Conservation (phyloP, 768 basidiomycete species). For the Vararia minispora region DNA sequence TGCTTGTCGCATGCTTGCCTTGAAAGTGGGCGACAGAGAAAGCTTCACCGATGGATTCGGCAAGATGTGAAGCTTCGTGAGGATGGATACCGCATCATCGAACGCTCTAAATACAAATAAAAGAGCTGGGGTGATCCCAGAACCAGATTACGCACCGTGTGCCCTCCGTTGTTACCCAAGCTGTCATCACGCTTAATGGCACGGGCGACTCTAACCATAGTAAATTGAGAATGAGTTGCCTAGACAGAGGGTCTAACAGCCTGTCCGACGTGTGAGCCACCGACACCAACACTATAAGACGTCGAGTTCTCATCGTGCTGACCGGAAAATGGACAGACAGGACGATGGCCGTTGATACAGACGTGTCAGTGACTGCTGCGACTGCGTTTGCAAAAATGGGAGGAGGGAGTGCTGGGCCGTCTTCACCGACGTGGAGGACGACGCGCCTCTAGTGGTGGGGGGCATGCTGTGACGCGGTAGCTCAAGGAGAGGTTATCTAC, state of each 20-base stretch:
- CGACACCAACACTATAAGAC: neutral
- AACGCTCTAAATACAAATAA: slow-evolving; percentile 43
- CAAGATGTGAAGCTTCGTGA: slow-evolving; percentile 62
- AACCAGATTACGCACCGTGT: slow-evolving; percentile 38
- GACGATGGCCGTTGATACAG: slow-evolving; percentile 81
- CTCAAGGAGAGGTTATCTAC: no score
- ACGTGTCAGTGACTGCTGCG: slow-evolving; percentile 64
- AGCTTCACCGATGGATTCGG: slow-evolving; percentile 49
- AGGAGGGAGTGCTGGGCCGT: slow-evolving; percentile 58
- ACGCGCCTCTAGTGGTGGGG: slow-evolving; percentile 5
- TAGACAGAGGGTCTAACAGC: slow-evolving; percentile 64
- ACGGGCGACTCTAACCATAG: slow-evolving; percentile 81
- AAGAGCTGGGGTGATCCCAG: slow-evolving; percentile 2
- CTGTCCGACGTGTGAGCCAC: slow-evolving; percentile 25
- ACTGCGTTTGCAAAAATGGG: slow-evolving; percentile 73
- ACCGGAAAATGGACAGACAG: slow-evolving; percentile 88
- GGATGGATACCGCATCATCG: slow-evolving; percentile 50
- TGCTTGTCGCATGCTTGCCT: slow-evolving; percentile 69
- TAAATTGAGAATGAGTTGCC: slow-evolving; percentile 80
- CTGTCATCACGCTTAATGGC: slow-evolving; percentile 51
- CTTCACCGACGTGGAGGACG: slow-evolving; percentile 2
- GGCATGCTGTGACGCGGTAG: slow-evolving; percentile 9
- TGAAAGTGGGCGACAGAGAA: slow-evolving; percentile 65
- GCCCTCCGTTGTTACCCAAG: slow-evolving; percentile 68
- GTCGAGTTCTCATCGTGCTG: slow-evolving; percentile 14